Evolutionary conservation across 345 rosid species (phyloP).

Genomic region (Reutealis trisperma): DNA sequence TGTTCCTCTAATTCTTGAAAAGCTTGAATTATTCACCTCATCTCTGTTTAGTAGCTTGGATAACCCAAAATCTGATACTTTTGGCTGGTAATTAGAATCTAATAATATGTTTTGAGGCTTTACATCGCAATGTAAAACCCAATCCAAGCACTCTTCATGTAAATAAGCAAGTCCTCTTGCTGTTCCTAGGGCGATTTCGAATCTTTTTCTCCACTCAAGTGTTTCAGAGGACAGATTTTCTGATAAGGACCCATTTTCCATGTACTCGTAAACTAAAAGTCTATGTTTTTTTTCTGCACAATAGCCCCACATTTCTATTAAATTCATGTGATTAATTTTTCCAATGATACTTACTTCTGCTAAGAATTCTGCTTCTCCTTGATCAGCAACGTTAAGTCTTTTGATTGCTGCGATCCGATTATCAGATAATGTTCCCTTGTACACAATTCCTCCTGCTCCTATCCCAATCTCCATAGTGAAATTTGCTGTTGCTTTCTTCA

Average conservation of each 20-base stretch:
- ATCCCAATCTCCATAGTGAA: conserved; percentile 13
- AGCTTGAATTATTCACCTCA: neutral
- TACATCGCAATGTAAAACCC: conserved; percentile 18
- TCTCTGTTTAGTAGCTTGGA: conserved; percentile 3
- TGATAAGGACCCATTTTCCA: conserved; percentile 12
- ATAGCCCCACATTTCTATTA: conserved; percentile 18
- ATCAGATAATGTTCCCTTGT: neutral
- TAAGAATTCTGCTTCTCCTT: conserved; percentile 17
- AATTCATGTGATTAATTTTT: conserved; percentile 18
- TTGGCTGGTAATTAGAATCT: neutral
- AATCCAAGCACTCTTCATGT: conserved; percentile 18
- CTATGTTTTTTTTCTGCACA: conserved; percentile 7
- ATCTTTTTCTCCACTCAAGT: conserved; percentile 6
- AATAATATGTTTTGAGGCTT: conserved; percentile 15
- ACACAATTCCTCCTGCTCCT: conserved; percentile 16
- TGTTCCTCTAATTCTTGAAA: conserved; percentile 12
- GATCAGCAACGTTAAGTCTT: conserved; percentile 3
- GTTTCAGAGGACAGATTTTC: neutral
- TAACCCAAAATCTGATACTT: conserved; percentile 11
- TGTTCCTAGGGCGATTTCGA: conserved; percentile 11
- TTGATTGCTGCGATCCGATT: conserved; percentile 7
- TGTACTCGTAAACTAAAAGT: conserved; percentile 19
- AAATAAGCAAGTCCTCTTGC: conserved; percentile 18
- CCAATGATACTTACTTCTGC: conserved; percentile 16
- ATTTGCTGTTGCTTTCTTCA: conserved; percentile 4